phyloP scores from a whole-genome alignment of 805 yeast species.

The Metschnikowia lunata region DNA sequence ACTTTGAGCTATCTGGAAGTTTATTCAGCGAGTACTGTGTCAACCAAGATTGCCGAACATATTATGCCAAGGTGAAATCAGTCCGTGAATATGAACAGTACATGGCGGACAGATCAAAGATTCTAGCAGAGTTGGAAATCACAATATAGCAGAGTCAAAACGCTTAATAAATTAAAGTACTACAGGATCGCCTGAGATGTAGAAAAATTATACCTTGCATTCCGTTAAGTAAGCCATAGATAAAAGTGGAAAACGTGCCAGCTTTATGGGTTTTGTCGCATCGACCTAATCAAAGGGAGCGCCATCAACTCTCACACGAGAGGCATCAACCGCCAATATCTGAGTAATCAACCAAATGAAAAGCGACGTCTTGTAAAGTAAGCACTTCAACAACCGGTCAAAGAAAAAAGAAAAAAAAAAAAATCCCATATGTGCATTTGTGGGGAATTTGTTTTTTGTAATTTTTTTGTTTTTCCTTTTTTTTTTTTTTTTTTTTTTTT shows the following conservation, averaged over 20 bases:
- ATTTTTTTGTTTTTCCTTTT: neutral
- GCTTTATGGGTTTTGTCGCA: conserved; percentile 6
- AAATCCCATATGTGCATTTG: conserved; percentile 7
- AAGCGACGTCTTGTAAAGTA: too few species aligned
- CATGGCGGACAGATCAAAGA: conserved; percentile 3
- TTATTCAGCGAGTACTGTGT: conserved; percentile 35
- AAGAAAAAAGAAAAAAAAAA: neutral
- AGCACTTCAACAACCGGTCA: too few species aligned
- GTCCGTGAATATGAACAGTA: conserved; percentile 11
- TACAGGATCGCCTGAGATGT: too few species aligned
- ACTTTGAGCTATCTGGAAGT: conserved; percentile 12
- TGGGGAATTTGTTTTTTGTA: conserved; percentile 6
- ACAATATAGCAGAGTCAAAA: too few species aligned
- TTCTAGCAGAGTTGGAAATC: neutral
- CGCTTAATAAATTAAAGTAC: too few species aligned
- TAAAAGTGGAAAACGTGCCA: too few species aligned
- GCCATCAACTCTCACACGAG: conserved; percentile 5
- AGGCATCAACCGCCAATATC: neutral
- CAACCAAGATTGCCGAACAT: conserved; percentile 64
- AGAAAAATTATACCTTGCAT: too few species aligned
- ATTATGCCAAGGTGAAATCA: conserved; percentile 48
- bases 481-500: neutral
- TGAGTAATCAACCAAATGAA: neutral
- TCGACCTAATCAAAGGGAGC: conserved; percentile 13
- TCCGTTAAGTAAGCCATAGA: too few species aligned